These are phyloP conservation scores for Starmera amethionina DNA, from an alignment of 805 yeast species.

Conservation along the genomic window DNA sequence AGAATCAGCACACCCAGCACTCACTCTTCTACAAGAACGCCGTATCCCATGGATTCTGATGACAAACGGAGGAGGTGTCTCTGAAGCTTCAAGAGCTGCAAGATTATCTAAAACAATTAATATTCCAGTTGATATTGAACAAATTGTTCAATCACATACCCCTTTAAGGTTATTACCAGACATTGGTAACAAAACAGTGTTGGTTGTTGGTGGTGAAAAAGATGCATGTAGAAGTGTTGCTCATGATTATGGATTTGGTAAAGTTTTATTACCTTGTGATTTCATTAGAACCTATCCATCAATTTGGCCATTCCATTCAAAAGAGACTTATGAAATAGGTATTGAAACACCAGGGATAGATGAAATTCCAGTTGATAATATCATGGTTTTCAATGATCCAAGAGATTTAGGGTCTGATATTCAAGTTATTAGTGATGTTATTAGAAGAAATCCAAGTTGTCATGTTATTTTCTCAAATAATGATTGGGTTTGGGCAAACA, in stretches of 20 bases:
- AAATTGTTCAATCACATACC: constrained; percentile 80
- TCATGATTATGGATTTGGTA: constrained; percentile 61
- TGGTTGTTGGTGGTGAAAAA: constrained; percentile 77
- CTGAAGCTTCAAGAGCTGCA: constrained; percentile 51
- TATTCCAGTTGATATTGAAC: constrained; percentile 24
- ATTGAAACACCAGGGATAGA: constrained; percentile 11
- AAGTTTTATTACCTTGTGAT: constrained; percentile 68
- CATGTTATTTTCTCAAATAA: constrained; percentile 76
- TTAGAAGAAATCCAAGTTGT: constrained; percentile 53
- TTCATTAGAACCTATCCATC: constrained; percentile 61
- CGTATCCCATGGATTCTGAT: constrained; percentile 71
- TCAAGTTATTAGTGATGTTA: constrained; percentile 65
- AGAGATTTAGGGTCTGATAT: constrained; percentile 80
- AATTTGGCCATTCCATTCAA: constrained; percentile 61
- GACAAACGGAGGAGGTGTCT: constrained; percentile 85
- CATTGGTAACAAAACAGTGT: constrained; percentile 44
- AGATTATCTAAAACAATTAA: constrained; percentile 38
- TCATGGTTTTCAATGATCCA: constrained; percentile 82
- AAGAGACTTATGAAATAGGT: constrained; percentile 32
- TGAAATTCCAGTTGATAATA: constrained; percentile 40
- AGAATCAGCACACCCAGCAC: constrained; percentile 53
- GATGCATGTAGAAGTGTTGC: constrained; percentile 71
- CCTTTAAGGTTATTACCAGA: constrained; percentile 59
- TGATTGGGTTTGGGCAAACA: constrained; percentile 85
- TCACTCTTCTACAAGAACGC: constrained; percentile 38